These are phyloP conservation scores for Aspergillus hancockii DNA, from an alignment of 495 filamentous ascomycete genomes.

Conservation along the genomic window DNA sequence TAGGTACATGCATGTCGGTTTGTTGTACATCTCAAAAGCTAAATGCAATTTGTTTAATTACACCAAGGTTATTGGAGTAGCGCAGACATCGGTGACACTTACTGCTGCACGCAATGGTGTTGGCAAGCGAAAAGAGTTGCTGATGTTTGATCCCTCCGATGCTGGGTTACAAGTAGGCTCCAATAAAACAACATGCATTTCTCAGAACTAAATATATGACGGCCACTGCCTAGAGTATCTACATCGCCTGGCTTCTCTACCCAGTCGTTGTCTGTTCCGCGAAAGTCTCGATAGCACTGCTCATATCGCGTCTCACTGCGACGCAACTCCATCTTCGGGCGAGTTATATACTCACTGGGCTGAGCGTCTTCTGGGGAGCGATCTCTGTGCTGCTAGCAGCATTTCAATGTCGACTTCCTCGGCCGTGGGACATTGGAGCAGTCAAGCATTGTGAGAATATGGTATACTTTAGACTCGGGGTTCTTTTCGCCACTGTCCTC, in stretches of 20 bases:
- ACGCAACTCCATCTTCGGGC: background rate
- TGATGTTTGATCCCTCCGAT: background rate
- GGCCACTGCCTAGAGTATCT: background rate
- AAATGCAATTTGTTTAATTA: background rate
- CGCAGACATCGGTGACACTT: background rate
- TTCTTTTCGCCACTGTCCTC: too few species aligned
- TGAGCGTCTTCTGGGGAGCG: background rate
- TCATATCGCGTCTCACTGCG: background rate
- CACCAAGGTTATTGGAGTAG: background rate
- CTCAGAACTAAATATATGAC: background rate
- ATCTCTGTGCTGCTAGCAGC: background rate
- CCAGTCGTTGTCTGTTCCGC: background rate
- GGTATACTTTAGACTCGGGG: background rate
- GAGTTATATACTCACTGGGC: background rate
- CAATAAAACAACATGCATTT: background rate
- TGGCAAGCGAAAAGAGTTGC: background rate
- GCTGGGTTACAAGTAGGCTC: background rate
- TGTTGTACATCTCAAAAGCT: too few species aligned
- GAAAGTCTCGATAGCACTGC: background rate
- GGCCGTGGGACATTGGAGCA: constrained; percentile 3
- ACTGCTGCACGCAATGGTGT: background rate
- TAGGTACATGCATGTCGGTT: background rate
- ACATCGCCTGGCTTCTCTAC: constrained; percentile 1
- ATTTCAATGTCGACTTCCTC: background rate
- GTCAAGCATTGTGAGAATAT: background rate